Base-by-base conservation (phyloP, 208 protist genomes). In the Trypanosoma boissoni region DNA sequence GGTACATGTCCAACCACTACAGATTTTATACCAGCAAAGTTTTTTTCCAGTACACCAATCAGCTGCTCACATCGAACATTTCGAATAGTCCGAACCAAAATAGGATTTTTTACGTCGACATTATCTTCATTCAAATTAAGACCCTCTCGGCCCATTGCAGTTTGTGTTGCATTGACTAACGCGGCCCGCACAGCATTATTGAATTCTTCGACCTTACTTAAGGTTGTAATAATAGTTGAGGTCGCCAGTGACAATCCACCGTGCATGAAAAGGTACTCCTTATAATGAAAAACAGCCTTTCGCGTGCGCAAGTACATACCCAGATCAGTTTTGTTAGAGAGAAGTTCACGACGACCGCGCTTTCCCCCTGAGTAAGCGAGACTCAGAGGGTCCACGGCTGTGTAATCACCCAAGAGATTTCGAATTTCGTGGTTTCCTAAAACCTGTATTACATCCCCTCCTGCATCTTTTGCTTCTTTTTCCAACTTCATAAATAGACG, bases 361-460 rank as follows among this genome's bases (percentile, higher is more conserved):
- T 58, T 45, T 2, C 86, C 88, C n/a, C 88, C 85, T n/a, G 58
- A 68, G 0, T 44, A 50, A 20, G 71, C 63, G 21, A 91, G 61
- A 37, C 80, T 88, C 21, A 39, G 53, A 8, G 64, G 49, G 59
- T 92, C 75, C 27, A 96, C 91, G 10, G 80, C 85, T 8, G 24
- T 69, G 63, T 83, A 91, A 64, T 92, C 84, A 23, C 91, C 88
- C 7, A 78, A 49, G 55, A 96, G 80, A 74, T 96, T 96, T 42
- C 91, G 78, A 34, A 96, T 60, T 69, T 97, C 93, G 64, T 97
- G 90, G 57, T 96, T 97, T 44, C 93, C 90, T 10, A 97, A 70
- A 69, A 97, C 71, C 62, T 91, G 64, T 29, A 90, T 62, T 20
- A 96, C 81, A 58, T 92, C 72, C 20, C 93, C 93, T 24, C 88